phyloP scores from a whole-genome alignment of 202 grass and related monocot species.

The Dendrocalamus latiflorus region DNA sequence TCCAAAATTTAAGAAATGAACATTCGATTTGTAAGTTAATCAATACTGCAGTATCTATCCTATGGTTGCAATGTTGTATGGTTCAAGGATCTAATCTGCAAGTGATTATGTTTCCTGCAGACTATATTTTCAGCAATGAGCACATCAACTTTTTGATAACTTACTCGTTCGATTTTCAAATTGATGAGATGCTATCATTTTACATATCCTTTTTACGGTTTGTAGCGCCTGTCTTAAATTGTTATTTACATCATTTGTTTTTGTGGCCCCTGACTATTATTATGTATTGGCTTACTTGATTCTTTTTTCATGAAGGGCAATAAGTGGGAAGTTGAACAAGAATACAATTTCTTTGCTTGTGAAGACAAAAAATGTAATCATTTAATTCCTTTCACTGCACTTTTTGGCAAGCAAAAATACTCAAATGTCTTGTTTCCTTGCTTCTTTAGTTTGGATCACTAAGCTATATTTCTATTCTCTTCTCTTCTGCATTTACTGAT shows the following conservation, averaged over 20 bases:
- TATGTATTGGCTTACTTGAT: conserved; percentile 31
- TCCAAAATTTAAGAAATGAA: conserved; percentile 97
- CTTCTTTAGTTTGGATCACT: neutral
- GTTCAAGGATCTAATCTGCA: conserved; percentile 27
- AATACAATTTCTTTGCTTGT: conserved; percentile 95
- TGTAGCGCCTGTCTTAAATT: conserved; percentile 16
- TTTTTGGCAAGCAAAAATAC: neutral
- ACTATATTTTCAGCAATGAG: too few relatives aligned
- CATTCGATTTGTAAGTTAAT: conserved; percentile 87
- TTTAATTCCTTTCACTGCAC: conserved; percentile 1
- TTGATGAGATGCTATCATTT: too few relatives aligned
- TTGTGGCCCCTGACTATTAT: neutral
- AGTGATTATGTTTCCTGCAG: conserved; percentile 45
- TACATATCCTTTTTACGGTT: conserved; percentile 97
- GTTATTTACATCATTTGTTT: neutral
- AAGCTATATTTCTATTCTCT: neutral
- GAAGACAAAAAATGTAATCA: conserved; percentile 86
- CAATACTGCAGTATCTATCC: neutral
- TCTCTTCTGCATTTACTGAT: neutral
- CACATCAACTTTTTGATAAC: too few relatives aligned
- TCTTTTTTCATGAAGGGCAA: conserved; percentile 74
- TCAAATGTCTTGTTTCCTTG: conserved; percentile 16
- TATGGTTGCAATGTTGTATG: conserved; percentile 13
- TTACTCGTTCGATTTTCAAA: too few relatives aligned
- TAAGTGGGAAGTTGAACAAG: conserved; percentile 98